Percentiles rank a stretch among this genome's conserved stretches.
These are phyloP conservation scores for Aureobasidium zeae DNA, from an alignment of 2,329 filamentous ascomycete species.

Conservation along the genomic window DNA sequence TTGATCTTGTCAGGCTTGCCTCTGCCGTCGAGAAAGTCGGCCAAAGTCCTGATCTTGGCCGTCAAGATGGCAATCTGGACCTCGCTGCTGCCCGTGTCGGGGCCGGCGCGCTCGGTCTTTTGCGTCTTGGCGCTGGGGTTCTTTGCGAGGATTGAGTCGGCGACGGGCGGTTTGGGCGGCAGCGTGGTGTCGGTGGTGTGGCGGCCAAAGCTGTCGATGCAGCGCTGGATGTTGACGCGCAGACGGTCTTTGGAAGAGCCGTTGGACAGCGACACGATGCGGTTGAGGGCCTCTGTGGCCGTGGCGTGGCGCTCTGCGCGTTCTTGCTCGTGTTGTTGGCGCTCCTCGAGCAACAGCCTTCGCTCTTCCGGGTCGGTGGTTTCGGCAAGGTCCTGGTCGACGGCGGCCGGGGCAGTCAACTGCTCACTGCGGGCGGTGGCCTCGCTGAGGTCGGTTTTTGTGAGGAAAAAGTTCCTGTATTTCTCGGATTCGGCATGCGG, in stretches of 20 bases:
- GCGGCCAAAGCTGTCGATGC: slow-evolving; percentile 78
- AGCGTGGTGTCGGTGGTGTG: slow-evolving; percentile 74
- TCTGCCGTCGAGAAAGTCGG: slow-evolving; percentile 58
- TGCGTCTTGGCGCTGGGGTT: slow-evolving; percentile 31
- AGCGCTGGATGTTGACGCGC: slow-evolving; percentile 74
- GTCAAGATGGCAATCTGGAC: slow-evolving; percentile 97
- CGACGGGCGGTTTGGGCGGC: slow-evolving; percentile 47
- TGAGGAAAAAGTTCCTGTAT: slow-evolving; percentile 69
- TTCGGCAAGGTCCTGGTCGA: slow-evolving; percentile 19
- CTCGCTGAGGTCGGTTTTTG: slow-evolving; percentile 54
- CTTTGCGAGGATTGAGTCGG: slow-evolving; percentile 36
- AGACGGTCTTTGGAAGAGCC: slow-evolving; percentile 68
- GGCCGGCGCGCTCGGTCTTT: slow-evolving; percentile 60
- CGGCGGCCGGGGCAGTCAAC: slow-evolving; percentile 52
- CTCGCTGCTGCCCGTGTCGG: slow-evolving; percentile 89
- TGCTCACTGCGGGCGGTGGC: slow-evolving; percentile 59
- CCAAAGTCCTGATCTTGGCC: slow-evolving; percentile 78
- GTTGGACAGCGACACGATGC: slow-evolving; percentile 71
- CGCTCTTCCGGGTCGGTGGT: slow-evolving; percentile 21
- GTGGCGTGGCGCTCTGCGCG: slow-evolving; percentile 47
- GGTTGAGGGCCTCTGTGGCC: slow-evolving; percentile 64
- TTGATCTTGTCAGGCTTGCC: slow-evolving; percentile 86
- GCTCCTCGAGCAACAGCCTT: slow-evolving; percentile 36
- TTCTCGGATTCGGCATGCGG: slow-evolving; percentile 24
- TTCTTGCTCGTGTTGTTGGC: slow-evolving; percentile 19